Evolutionary conservation across 345 rosid species (phyloP), one percentile per base, ranked within the genome.

Genomic region (Eucalyptus melliodora): DNA sequence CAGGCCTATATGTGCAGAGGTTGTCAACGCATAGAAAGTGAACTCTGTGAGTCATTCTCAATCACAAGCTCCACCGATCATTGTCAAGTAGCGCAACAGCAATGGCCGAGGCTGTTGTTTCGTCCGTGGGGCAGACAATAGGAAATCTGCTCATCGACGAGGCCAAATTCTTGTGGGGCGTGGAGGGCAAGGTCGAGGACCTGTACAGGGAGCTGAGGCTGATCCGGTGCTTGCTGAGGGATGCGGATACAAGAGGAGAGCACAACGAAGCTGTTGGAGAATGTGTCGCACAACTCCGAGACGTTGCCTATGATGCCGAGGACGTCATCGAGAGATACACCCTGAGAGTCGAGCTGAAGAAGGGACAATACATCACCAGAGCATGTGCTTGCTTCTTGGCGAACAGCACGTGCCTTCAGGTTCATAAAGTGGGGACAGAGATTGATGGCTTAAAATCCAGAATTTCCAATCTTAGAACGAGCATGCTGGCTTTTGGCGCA

Each of bases 401-500:
- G 4, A 50, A 60, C 4, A 1, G 49, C 49, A 47, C 4, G 13
- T 47, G 49, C 49, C 0, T 3, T 13, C 90, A 67, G 13, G 55
- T 88, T 51, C 85, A 89, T 88, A 88, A n/a, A 40, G 91, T 92
- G 83, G 93, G 93, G 21, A 49, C 83, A 1, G 21, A 89, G 88
- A 92, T 93, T 2, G 89, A 87, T 87, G 89, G 27, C 19, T 91
- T 95, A 47, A 93, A 92, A 67, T 60, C 91, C 53, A 91, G 90
- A 53, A 92, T 95, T 82, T 86, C 92, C 30, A 90, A 88, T 88
- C 89, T 93, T 24, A 90, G 91, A 12, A 59, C 34, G 72, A 93
- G 94, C 80, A 90, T 93, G 94, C 81, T 31, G 82, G 91, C 86
- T 17, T 90, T 85, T 62, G 94, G 94, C 65, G 88, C 90, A 31